These are phyloP conservation scores for Suillus hirtellus DNA, from an alignment of 768 basidiomycete genomes.

Conservation along the genomic window DNA sequence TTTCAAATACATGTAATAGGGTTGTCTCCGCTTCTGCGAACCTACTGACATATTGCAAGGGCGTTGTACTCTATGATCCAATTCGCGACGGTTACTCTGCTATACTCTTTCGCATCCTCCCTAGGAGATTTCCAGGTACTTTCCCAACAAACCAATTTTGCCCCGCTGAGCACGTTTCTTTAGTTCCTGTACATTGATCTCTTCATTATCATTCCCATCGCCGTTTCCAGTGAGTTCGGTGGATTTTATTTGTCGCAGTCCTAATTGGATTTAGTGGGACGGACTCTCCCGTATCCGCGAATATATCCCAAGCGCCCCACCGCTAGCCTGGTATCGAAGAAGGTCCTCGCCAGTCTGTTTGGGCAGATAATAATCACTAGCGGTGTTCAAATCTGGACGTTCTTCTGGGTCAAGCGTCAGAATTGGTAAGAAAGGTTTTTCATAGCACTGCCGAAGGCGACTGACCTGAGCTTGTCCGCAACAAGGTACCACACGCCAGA, in stretches of 20 bases:
- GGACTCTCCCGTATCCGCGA: slow-evolving; percentile 85
- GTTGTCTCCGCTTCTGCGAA: slow-evolving; percentile 14
- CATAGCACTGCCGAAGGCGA: slow-evolving; percentile 5
- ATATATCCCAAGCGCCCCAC: slow-evolving; percentile 92
- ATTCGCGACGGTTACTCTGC: slow-evolving; percentile 93
- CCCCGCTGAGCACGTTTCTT: slow-evolving; percentile 12
- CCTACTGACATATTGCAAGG: slow-evolving; percentile 48
- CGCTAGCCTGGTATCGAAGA: slow-evolving; percentile 92
- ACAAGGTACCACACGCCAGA: slow-evolving; percentile 63
- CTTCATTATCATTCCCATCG: slow-evolving; percentile 96
- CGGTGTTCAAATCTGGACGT: slow-evolving; percentile 81
- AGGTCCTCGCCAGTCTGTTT: slow-evolving; percentile 89
- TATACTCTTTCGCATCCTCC: slow-evolving; percentile 96
- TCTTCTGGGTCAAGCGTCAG: slow-evolving; percentile 84
- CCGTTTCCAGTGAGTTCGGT: slow-evolving; percentile 80
- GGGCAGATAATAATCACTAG: slow-evolving; percentile 91
- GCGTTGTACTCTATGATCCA: slow-evolving; percentile 98
- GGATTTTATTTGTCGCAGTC: slow-evolving; percentile 1
- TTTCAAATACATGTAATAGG: slow-evolving; percentile 96
- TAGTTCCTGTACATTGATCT: slow-evolving; percentile 97
- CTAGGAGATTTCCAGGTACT: slow-evolving; percentile 94
- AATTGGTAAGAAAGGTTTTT: slow-evolving; percentile 58
- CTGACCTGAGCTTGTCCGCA: slow-evolving; percentile 26
- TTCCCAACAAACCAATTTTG: not conserved
- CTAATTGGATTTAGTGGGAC: slow-evolving; percentile 68